These are phyloP conservation scores for Parsonsia alboflavescens DNA, from an alignment of 257 asterid genomes.

Conservation along the genomic window DNA sequence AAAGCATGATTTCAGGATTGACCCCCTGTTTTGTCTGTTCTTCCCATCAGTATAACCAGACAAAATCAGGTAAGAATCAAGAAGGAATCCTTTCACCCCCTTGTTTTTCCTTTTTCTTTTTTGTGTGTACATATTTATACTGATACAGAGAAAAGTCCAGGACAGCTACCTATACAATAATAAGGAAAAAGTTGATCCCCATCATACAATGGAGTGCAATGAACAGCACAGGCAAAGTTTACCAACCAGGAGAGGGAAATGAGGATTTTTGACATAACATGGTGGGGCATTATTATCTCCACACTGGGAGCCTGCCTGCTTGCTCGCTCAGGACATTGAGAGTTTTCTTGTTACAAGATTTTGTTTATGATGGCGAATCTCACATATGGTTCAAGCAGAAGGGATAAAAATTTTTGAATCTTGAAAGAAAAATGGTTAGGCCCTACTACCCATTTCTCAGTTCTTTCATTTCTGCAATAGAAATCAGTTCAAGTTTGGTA, in stretches of 20 bases:
- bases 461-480: too few species aligned
- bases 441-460: conserved; percentile 12
- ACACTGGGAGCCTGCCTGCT: conserved; percentile 49
- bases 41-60: background rate
- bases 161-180: too few species aligned
- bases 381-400: conserved; percentile 59
- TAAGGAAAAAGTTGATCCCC: too few species aligned
- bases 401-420: conserved; percentile 48
- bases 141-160: too few species aligned
- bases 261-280: background rate
- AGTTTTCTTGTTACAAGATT: conserved; percentile 33
- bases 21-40: background rate
- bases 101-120: too few species aligned
- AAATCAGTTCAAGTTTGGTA: too few species aligned
- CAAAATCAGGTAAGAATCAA: background rate
- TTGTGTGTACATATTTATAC: too few species aligned
- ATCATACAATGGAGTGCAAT: background rate
- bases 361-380: conserved; percentile 61
- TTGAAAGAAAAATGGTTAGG: conserved; percentile 39
- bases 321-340: conserved; percentile 51
- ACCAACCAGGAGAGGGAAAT: background rate
- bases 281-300: conserved; percentile 11
- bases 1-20: background rate
- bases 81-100: background rate
- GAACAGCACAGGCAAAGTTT: background rate